Evolutionary conservation across 257 asterid genomes (phyloP), one percentile per base, ranked within the genome.

Genomic region (Ligustrum vulgare): DNA sequence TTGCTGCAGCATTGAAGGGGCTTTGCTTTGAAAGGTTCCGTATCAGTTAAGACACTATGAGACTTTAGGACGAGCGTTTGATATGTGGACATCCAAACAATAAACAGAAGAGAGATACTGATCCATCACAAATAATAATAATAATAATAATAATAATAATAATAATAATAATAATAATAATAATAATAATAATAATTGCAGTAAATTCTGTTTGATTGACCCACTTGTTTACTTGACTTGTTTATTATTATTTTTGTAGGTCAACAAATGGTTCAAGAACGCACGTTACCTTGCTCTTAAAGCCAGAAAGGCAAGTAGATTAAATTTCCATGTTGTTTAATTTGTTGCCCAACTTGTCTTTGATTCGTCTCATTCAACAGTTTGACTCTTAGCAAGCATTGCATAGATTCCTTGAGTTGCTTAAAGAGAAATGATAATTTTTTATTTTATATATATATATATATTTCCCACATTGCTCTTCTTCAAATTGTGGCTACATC

Each of bases 201-300:
- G 51, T 70, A 39, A 3, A 70, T 72, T 70, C 20, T 72, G 67
- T 41, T 33, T 71, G 74, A 70, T 67, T 54, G 22, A 25, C 22
- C 18, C 49, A 67, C 79, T 45, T 71, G 73, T 78, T 75, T 62
- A 36, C n/a, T 33, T 78, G 67, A 72, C 58, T 68, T 77, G 12
- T 72, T 71, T 80, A 25, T 41, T 70, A 72, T 78, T 58, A 49
- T 70, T 36, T 79, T 80, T 88, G 82, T 79, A 95, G 99, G 97
- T 95, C 69, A 95, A 91, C 90, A 95, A 95, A 80, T 95, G 99
- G 99, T 95, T 95, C 91, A 95, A 95, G 92, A 95, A 95, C 80
- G 89, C 99, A 3, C 98, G 97, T 69, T 95, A 95, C 87, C 85
- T 87, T n/a, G 97, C 99, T n/a, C 89, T 95, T 67, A 93, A 91